Base-by-base conservation (phyloP, 768 basidiomycete species). In the Tricholoma furcatifolium region DNA sequence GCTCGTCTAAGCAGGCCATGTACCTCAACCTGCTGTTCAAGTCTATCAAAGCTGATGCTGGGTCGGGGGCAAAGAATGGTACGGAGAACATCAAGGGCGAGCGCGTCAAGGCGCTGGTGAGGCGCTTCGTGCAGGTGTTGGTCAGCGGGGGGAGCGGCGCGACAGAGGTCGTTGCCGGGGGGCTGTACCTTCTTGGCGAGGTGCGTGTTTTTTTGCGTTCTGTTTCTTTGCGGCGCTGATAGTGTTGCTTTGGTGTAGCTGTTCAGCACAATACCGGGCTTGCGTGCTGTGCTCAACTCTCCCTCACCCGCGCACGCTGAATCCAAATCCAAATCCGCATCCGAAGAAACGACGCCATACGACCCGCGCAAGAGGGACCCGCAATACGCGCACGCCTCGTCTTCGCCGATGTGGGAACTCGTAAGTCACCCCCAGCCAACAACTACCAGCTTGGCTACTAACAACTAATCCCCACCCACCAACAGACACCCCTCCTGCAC, bases 11-110 rank as follows among this genome's bases (percentile, higher is more conserved):
- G 64, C 94, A 98, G 66, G 93, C 94, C 5, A 90, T 98, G 86
- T 98, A 96, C 68, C 80, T 99, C 51, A 98, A 98, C 65, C 70
- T 99, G 15, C 68, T 98, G 17, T 95, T 95, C 81, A 94, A 91
- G 61, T 87, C 90, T 2, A 70, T 97, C 58, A 96, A 95, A 69
- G 78, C 77, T 3, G 78, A 79, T 50, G 73, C 64, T 8, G 71
- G 70, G 0, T 3, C 27, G 3, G 27, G 27, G 3, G 7, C 27
- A 7, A 27, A 7, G 3, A 27, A 27, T 27, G 27, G 27, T n/a
- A n/a, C n/a, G n/a, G n/a, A n/a, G 27, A 87, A 87, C 58, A 62
- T 61, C 30, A 78, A 80, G 50, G 53, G 67, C 0, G 81, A 82
- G 43, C 79, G 96, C 8, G 79, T 88, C 15, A 85, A 84, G 65